phyloP scores from a whole-genome alignment of 805 yeast species.

The Yarrowia osloensis region DNA sequence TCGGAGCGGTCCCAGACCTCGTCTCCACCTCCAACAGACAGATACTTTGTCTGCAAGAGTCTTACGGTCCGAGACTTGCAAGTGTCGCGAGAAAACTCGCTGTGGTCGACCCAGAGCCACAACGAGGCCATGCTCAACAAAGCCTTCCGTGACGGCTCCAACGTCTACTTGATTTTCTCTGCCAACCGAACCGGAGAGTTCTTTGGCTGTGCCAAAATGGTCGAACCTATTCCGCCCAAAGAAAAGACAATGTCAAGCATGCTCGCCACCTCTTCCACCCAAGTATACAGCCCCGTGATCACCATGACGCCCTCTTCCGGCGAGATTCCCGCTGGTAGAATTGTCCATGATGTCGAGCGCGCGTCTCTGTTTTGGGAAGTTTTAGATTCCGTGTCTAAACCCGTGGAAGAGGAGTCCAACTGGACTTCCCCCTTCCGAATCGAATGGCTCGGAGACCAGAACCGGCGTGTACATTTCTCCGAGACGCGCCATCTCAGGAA shows the following conservation, averaged over 20 bases:
- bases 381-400: conserved; percentile 36
- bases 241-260: conserved; percentile 22
- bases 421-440: conserved; percentile 46
- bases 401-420: conserved; percentile 28
- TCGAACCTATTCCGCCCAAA: conserved; percentile 36
- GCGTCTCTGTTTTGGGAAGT: conserved; percentile 31
- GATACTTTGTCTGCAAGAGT: conserved; percentile 47
- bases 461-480: conserved; percentile 40
- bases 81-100: conserved; percentile 41
- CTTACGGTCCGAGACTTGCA: conserved; percentile 45
- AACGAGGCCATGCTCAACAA: conserved; percentile 44
- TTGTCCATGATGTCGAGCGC: conserved; percentile 35
- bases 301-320: conserved; percentile 22
- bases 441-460: conserved; percentile 42
- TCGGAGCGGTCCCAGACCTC: conserved; percentile 18
- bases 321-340: conserved; percentile 36
- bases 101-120: conserved; percentile 48
- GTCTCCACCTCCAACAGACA: conserved; percentile 32
- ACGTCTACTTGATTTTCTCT: conserved; percentile 46
- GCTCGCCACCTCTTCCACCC: not conserved
- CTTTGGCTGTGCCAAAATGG: conserved; percentile 47
- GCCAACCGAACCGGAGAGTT: conserved; percentile 47
- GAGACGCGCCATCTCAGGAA: conserved; percentile 43
- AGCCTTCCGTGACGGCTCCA: conserved; percentile 42
- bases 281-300: not conserved